phyloP scores from a whole-genome alignment of 2,329 filamentous ascomycete genomes.

The Curvularia lunata region DNA sequence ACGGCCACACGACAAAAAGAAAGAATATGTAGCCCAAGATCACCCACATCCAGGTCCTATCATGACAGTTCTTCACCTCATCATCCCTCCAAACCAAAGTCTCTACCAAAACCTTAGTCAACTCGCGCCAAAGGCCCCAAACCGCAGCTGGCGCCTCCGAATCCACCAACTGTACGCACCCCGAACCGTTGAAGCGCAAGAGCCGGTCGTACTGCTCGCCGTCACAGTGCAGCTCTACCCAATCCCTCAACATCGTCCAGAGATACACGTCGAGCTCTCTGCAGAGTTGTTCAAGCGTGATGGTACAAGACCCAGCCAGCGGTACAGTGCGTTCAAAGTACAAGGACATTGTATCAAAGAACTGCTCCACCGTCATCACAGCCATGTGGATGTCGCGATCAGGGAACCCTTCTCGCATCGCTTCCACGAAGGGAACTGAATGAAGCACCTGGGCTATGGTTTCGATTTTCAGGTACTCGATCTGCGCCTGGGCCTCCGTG shows the following conservation, averaged over 20 bases:
- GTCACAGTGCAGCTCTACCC: slow-evolving; percentile 1
- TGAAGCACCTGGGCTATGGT: not conserved
- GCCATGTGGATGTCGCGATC: not conserved
- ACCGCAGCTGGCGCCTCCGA: not conserved
- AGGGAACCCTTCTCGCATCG: not conserved
- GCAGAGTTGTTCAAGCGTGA: not conserved
- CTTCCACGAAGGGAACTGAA: not conserved
- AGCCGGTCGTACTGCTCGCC: not conserved
- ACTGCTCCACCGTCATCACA: not conserved
- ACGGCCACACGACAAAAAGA: not conserved
- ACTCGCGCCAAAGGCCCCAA: slow-evolving; percentile 3
- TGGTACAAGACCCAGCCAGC: not conserved
- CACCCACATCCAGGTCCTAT: not conserved
- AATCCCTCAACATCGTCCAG: slow-evolving; percentile 9
- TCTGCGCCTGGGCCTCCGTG: not conserved
- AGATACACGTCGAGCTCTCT: slow-evolving; percentile 9
- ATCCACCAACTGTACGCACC: not conserved
- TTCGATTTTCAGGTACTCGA: not conserved
- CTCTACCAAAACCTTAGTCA: slow-evolving; percentile 2
- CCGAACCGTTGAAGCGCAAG: not conserved
- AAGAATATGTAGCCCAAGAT: not conserved
- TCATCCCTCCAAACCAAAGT: slow-evolving; percentile 13
- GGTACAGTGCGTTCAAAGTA: slow-evolving; percentile 17
- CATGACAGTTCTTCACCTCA: not conserved
- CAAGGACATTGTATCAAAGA: slow-evolving; percentile 5